phyloP scores from a whole-genome alignment of 495 filamentous ascomycete species.

The Hyaloscypha bicolor region DNA sequence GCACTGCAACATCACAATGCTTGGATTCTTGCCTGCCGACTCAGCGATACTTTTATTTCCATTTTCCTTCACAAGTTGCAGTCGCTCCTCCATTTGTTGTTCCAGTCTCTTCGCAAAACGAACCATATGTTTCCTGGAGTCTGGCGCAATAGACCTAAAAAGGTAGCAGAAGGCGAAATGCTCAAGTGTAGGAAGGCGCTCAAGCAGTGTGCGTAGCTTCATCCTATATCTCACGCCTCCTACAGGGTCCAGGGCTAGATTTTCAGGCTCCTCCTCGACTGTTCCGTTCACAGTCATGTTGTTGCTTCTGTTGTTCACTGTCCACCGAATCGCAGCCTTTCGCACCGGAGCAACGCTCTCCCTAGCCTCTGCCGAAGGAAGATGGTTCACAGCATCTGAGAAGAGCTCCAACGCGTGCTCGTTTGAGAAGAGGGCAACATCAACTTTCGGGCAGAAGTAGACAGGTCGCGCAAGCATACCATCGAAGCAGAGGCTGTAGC shows the following conservation, averaged over 20 bases:
- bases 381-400: neutral
- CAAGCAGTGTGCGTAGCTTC: neutral
- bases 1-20: neutral
- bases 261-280: too few relatives aligned
- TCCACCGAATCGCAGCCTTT: neutral
- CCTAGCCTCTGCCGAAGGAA: neutral
- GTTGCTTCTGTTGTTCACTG: too few relatives aligned
- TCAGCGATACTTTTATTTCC: neutral
- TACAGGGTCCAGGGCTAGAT: too few relatives aligned
- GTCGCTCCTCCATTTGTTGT: neutral
- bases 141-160: neutral
- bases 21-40: neutral
- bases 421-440: neutral
- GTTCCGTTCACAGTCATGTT: too few relatives aligned
- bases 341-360: neutral
- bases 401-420: neutral
- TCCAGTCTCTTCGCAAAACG: neutral
- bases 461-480: neutral
- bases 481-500: neutral
- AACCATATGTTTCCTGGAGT: neutral
- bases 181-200: neutral
- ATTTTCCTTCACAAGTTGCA: neutral
- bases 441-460: neutral
- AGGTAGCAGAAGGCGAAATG: neutral
- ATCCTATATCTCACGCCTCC: neutral